Conservation (phyloP, 1,139 yeast species). For the Nematodospora anomalae region DNA sequence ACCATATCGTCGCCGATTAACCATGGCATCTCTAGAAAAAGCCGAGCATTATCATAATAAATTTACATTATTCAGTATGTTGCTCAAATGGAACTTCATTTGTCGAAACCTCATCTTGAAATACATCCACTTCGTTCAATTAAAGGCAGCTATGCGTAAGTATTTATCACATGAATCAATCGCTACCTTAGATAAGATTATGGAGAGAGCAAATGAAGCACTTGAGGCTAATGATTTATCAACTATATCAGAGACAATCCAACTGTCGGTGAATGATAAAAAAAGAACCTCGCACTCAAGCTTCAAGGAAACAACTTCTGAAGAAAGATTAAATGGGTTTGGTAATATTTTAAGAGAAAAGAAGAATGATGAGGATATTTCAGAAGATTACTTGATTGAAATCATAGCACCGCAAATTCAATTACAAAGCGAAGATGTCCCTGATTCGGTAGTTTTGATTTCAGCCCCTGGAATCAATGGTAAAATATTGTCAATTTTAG, state of each 20-base stretch:
- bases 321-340: conserved; percentile 40
- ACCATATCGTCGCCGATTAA: conserved; percentile 7
- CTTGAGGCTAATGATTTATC: conserved; percentile 13
- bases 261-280: conserved; percentile 3
- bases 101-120: conserved; percentile 38
- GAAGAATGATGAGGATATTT: conserved; percentile 42
- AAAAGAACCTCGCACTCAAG: conserved; percentile 3
- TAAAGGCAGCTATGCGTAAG: conserved; percentile 27
- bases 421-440: conserved; percentile 63
- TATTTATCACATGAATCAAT: conserved; percentile 42
- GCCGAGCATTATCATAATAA: conserved; percentile 39
- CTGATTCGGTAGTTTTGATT: conserved; percentile 56
- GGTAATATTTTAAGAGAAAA: conserved; percentile 52
- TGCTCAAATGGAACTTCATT: conserved; percentile 44
- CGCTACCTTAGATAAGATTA: conserved; percentile 36
- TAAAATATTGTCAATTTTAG: conserved; percentile 39
- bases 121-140: conserved; percentile 42
- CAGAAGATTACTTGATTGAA: conserved; percentile 67
- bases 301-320: conserved; percentile 17
- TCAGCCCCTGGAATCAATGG: conserved; percentile 43
- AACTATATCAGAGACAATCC: conserved; percentile 5
- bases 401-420: conserved; percentile 87
- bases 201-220: conserved; percentile 18
- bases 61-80: conserved; percentile 41
- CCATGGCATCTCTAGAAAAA: conserved; percentile 14